Evolutionary conservation across 2,329 filamentous ascomycete species (phyloP), one percentile per base, ranked within the genome.

Genomic region (Penicillium oxalicum): DNA sequence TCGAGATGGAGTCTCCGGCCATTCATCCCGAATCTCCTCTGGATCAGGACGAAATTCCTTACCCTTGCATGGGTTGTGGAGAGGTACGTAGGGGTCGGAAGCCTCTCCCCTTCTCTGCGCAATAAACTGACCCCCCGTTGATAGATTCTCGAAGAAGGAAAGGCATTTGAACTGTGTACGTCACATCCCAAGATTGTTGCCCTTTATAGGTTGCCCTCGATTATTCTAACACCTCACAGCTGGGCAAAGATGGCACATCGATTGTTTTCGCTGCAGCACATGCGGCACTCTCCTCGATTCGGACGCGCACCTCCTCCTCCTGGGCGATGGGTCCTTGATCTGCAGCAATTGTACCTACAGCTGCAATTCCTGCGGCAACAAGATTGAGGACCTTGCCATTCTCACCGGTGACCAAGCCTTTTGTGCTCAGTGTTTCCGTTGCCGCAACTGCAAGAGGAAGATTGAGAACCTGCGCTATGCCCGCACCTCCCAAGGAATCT

Each of bases 341-440:
- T 98, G 93, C 79, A 97, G 95, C 75, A 95, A 96, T 72, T 98
- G 93, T 75, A 97, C 93, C 46, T 98, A 98, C 71, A 96, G 91
- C 77, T 98, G 93, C 77, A 95, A 84, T 70, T 91, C 91, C 46
- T 98, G 93, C 71, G 84, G 84, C 50, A 91, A 95, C 76, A 98
- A 98, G 77, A 98, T 98, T 59, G 93, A 98, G 69, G 93, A 98
- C 67, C 78, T 97, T 54, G 93, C 93, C 55, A 98, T 98, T 68
- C 77, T 98, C 58, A 98, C 93, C 0, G 93, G 93, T 56, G 93
- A 98, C 64, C 91, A 98, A 73, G 93, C 93, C 39, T 98, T 96
- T 68, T 98, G 93, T 72, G 90, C 91, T 38, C 91, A 88, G 49
- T 98, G 93, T 73, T 98, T 98, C 74, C 83, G 91, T 62, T 98